Evolutionary conservation across 805 yeast species (phyloP).

Genomic region (Candida orba): DNA sequence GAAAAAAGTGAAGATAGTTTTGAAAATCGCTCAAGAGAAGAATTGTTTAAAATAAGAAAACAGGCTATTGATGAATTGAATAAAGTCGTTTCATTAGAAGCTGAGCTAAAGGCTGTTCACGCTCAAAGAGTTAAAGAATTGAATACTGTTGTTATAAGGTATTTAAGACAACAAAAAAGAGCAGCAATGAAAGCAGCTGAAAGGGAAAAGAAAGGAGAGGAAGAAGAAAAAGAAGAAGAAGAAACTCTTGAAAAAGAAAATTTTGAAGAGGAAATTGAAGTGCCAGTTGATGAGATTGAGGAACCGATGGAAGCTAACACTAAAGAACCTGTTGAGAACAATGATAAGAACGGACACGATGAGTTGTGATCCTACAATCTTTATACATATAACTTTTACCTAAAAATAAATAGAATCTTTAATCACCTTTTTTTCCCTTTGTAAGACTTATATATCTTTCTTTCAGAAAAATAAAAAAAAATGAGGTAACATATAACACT

Average conservation of each 20-base stretch:
- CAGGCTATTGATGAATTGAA: slow-evolving; percentile 18
- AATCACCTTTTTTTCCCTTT: not conserved
- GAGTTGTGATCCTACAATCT: not conserved
- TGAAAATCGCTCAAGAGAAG: slow-evolving; percentile 21
- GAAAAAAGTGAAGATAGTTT: slow-evolving; percentile 5
- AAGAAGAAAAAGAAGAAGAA: not conserved
- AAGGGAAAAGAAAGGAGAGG: slow-evolving; percentile 3
- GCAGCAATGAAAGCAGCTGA: slow-evolving; percentile 15
- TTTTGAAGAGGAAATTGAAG: slow-evolving; percentile 1
- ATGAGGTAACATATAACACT: too few species aligned
- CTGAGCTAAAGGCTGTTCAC: slow-evolving; percentile 17
- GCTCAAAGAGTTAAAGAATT: slow-evolving; percentile 27
- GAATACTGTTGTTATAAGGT: slow-evolving; percentile 4
- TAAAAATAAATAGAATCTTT: too few species aligned
- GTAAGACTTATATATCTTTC: too few species aligned
- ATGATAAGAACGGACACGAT: not conserved
- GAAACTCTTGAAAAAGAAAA: not conserved
- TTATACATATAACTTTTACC: too few species aligned
- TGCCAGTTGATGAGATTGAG: not conserved
- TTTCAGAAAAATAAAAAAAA: too few species aligned
- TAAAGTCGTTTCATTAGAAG: slow-evolving; percentile 13
- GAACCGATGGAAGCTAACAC: not conserved
- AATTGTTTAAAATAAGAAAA: slow-evolving; percentile 25
- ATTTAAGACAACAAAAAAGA: slow-evolving; percentile 2
- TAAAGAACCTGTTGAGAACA: not conserved